Evolutionary conservation across 2,329 filamentous ascomycete genomes (phyloP), one percentile per base, ranked within the genome.

Genomic region (Emericellopsis atlantica): DNA sequence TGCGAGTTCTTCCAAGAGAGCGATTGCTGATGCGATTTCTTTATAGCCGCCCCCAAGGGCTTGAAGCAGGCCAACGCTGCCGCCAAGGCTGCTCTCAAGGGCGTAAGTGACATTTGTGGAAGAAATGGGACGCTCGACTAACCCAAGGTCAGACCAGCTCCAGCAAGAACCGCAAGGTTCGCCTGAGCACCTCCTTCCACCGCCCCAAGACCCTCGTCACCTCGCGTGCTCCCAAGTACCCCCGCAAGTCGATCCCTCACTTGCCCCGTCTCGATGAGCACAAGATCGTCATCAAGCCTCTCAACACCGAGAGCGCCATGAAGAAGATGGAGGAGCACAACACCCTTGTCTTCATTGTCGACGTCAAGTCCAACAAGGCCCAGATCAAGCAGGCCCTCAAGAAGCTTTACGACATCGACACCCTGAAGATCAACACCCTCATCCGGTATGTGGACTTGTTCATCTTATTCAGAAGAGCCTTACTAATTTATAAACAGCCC

Each of bases 301-400:
- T 98, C 64, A 98, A 98, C 83, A 98, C 92, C 47, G 92, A 98
- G 84, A 92, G 84, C 62, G 92, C 93, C 61, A 96, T 98, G 90
- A 98, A 98, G 87, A 95, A 95, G 84, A 95, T 98, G 58, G 92
- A 98, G 79, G 92, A 98, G 84, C 89, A 98, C 81, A 98, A 98
- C 81, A 98, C 92, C 54, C 81, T 98, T 40, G 87, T 94, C 64
- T 95, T 95, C 79, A 94, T 95, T 57, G 87, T 93, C 62, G 84
- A 95, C 56, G 73, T 90, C 68, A 93, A 93, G 83, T 81, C 90
- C 68, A 98, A 98, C 82, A 98, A 98, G 86, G 81, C 88, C 65
- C 92, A 98, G 76, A 98, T 98, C 75, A 95, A 95, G 80, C 76
- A 80, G 59, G 85, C 90, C 49, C 75, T 98, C 55, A 98, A 96